Evolutionary conservation across 2,329 filamentous ascomycete species (phyloP), one percentile per base, ranked within the genome.

Genomic region (Colletotrichum sp.): DNA sequence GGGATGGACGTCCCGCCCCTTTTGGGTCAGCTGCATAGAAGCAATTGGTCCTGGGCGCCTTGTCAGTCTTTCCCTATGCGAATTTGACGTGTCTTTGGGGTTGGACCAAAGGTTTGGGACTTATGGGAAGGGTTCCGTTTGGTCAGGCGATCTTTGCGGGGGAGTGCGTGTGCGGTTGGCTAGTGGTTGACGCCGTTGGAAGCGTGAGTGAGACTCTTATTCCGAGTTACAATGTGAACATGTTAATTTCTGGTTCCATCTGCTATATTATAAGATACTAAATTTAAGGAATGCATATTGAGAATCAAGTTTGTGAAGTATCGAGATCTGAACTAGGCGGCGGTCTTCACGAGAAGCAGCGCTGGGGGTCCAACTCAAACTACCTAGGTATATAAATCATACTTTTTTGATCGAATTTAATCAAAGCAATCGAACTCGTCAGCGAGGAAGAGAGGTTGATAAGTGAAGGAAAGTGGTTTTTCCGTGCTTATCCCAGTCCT

Each of bases 221-320:
- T 48, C 7, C 6, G 2, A 4, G 43, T 21, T 48, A 3, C 12
- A n/a, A 8, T 48, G n/a, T 48, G 43, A 13, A 8, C 3, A 1
- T 48, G 3, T 5, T 21, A 1, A 6, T 8, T 13, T 48, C 5
- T 21, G 18, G 38, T n/a, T n/a, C n/a, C n/a, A n/a, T n/a, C n/a
- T n/a, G n/a, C n/a, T n/a, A n/a, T n/a, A n/a, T n/a, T n/a, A n/a
- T n/a, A n/a, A n/a, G n/a, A n/a, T n/a, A 2, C 10, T 1, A 12
- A 0, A 13, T 13, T 2, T 0, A 21, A 12, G 3, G 13, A 7
- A 21, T 6, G 6, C n/a, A 7, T 21, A 2, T 0, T 10, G 1
- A 0, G 5, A 48, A 48, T 48, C 43, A 48, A 48, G n/a, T 48
- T 2, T 48, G 18, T 2, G n/a, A 48, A 21, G 4, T 21, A 0